phyloP scores from a whole-genome alignment of 1,139 yeast genomes.

The Pneumocystis murina region DNA sequence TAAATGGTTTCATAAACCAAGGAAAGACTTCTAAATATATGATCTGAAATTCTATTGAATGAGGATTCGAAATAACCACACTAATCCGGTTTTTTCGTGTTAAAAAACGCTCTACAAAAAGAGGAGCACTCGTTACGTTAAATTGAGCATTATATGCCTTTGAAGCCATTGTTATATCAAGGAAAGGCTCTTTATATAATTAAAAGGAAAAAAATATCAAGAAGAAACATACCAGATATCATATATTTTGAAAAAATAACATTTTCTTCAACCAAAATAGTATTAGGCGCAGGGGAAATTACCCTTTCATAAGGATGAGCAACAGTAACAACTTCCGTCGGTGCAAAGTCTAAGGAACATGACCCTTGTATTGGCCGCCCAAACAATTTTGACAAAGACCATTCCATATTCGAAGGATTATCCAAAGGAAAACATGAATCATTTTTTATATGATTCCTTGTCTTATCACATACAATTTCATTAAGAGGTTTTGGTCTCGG shows the following conservation, averaged over 20 bases:
- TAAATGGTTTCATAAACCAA: conserved; percentile 78
- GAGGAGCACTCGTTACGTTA: conserved; percentile 38
- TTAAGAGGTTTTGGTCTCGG: conserved; percentile 66
- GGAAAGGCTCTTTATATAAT: neutral
- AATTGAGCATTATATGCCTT: neutral
- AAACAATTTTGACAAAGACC: conserved; percentile 49
- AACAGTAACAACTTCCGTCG: neutral
- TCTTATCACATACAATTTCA: conserved; percentile 52
- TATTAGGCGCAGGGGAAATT: neutral
- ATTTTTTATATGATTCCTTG: conserved; percentile 38
- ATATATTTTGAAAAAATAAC: neutral
- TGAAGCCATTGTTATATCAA: neutral
- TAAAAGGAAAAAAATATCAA: neutral
- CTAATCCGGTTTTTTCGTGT: conserved; percentile 37
- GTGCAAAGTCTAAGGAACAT: conserved; percentile 30
- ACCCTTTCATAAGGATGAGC: neutral
- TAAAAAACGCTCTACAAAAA: conserved; percentile 65
- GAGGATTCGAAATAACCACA: conserved; percentile 45
- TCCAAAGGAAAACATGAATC: conserved; percentile 72
- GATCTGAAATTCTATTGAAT: conserved; percentile 32
- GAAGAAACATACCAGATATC: neutral
- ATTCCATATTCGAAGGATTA: conserved; percentile 33
- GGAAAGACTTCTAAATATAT: conserved; percentile 74
- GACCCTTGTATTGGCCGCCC: conserved; percentile 32
- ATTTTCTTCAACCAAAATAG: neutral